These are phyloP conservation scores for Candida buenavistaensis DNA, from an alignment of 1,139 yeast genomes.

Conservation along the genomic window DNA sequence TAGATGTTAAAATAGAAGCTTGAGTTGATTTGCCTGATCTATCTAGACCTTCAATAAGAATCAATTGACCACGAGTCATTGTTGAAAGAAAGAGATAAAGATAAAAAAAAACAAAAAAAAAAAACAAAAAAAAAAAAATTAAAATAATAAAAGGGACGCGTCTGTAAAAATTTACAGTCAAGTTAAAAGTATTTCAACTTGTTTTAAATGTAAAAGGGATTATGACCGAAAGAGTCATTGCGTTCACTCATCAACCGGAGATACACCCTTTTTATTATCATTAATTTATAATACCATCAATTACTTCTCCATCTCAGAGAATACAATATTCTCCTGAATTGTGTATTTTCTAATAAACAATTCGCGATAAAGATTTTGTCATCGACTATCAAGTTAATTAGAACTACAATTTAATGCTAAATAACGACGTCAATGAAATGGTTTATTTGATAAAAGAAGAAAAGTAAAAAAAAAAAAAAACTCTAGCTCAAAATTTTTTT, in stretches of 20 bases:
- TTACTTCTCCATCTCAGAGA: slow-evolving; percentile 8
- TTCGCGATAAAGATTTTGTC: slow-evolving; percentile 12
- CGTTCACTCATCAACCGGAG: slow-evolving; percentile 46
- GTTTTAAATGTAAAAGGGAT: slow-evolving; percentile 36
- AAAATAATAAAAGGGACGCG: slow-evolving; percentile 1
- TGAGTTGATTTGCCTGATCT: slow-evolving; percentile 96
- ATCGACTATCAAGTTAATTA: slow-evolving; percentile 37
- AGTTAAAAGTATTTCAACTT: neutral
- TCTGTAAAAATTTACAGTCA: neutral
- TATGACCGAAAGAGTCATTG: slow-evolving; percentile 49
- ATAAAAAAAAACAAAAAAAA: neutral
- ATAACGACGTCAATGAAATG: slow-evolving; percentile 42
- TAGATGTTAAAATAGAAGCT: slow-evolving; percentile 47
- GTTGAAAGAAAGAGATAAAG: no score
- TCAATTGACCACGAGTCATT: slow-evolving; percentile 62
- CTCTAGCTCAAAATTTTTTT: slow-evolving; percentile 6
- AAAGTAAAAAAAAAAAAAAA: slow-evolving; percentile 5
- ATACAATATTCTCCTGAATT: slow-evolving; percentile 11
- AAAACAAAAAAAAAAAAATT: neutral
- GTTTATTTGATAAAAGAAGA: slow-evolving; percentile 15
- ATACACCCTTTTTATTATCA: slow-evolving; percentile 36
- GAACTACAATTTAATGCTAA: slow-evolving; percentile 14
- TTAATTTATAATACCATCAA: slow-evolving; percentile 27
- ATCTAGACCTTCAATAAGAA: slow-evolving; percentile 90
- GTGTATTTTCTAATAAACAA: no score